Evolutionary conservation across 2,329 filamentous ascomycete species (phyloP), one percentile per base, ranked within the genome.

Genomic region (Talaromyces sp.): DNA sequence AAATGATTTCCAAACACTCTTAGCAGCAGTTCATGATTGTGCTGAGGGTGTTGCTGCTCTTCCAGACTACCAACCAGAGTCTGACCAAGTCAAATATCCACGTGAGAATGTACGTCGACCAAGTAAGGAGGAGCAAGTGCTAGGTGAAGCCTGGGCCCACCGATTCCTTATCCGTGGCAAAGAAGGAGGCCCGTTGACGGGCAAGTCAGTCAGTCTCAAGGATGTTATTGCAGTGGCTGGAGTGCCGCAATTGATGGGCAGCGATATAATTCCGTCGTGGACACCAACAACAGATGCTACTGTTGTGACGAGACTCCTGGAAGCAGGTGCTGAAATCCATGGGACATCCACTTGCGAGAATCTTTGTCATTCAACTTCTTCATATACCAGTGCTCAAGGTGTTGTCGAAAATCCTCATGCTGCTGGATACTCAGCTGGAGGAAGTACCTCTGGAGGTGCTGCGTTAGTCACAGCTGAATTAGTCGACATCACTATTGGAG

Each of bases 321-420:
- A 81, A 14, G 79, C 78, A 2, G 81, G 81, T 0, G 81, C 75
- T 0, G 63, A 75, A 39, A 77, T 84, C 14, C 70, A 75, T 7
- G 77, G 82, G 10, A 82, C 80, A 1, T 72, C 79, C 1, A 75
- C 75, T 0, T 84, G 82, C 52, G 82, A 84, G 55, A 81, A 82
- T 58, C 77, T 79, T 43, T 83, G 79, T 56, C 62, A 66, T 29
- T 67, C 65, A 2, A 67, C 66, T 3, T 61, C 61, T 4, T 68
- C 65, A 10, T 68, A 59, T 50, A 67, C 65, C 3, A 67, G 64
- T 56, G 65, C 63, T 5, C 62, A 66, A 17, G 67, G 67, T 2
- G 60, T 44, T 2, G 56, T 69, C 6, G 63, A 69, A 22, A 69
- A 69, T 37, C 66, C 67, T 0, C 52, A 60, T 45, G 65, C 62